Base-by-base conservation (phyloP, 306 rosid species). In the Casuarina cunninghamiana region DNA sequence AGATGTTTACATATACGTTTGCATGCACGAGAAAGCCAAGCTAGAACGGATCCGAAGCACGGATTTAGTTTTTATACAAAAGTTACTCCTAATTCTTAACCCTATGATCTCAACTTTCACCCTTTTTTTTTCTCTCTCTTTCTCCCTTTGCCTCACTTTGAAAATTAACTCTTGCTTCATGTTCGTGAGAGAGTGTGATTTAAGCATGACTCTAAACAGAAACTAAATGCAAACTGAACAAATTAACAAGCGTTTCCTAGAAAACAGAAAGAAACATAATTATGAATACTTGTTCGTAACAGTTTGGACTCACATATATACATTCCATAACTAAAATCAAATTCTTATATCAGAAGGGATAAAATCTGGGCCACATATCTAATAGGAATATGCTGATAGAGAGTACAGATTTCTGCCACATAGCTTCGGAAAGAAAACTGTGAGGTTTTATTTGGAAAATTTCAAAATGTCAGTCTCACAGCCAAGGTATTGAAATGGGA, bases 401-500 rank as follows among this genome's bases (percentile, higher is more conserved):
- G 35, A 58, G 39, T 51, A 51, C 17, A 51, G 55, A 51, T 32
- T 12, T 39, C 26, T 43, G 4, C 71, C 71, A 66, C 10, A 66
- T 35, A 5, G 21, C 62, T 50, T 35, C 3, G 54, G 46, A 58
- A 53, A 37, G 51, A 35, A 80, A 55, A 46, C 61, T 60, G 35
- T 19, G 15, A 41, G 3, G 39, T 21, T 72, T n/a, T 86, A 84
- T 86, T 90, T 91, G 77, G 92, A 85, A 75, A 89, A 91, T 78
- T 89, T 91, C 84, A 93, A 81, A 9, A 85, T 78, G 71, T 87
- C 91, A 88, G 83, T 38, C 42, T 84, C 89, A 80, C 86, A 85
- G 44, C 91, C 89, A 77, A 93, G 93, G 82, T 93, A 89, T 46
- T 88, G 97, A 79, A 93, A 91, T 43, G 97, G 98, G 75, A 93